phyloP scores from a whole-genome alignment of 345 rosid genomes.

The Citrus maxima region DNA sequence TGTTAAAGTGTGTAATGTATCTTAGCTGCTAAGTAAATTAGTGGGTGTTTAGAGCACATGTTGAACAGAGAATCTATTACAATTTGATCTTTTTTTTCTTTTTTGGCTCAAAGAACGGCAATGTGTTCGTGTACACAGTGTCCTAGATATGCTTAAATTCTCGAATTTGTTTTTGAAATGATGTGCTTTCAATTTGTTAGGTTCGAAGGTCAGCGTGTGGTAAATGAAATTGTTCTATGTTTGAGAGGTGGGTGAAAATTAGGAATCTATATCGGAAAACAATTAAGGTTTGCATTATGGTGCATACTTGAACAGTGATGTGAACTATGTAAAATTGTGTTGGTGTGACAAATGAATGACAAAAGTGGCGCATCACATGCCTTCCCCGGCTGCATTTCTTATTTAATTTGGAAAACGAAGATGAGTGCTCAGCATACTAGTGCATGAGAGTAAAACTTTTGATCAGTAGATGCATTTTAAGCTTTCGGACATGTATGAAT shows the following conservation, averaged over 20 bases:
- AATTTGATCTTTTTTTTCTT: neutral
- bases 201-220: neutral
- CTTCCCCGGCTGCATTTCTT: neutral
- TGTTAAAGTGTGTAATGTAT: neutral
- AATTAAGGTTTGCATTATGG: neutral
- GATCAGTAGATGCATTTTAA: neutral
- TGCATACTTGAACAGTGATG: neutral
- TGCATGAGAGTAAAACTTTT: neutral
- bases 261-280: neutral
- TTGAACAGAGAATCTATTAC: neutral
- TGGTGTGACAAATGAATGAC: neutral
- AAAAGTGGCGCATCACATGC: neutral
- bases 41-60: neutral
- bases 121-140: neutral
- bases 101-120: neutral
- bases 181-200: neutral
- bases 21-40: neutral
- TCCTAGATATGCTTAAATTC: neutral
- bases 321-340: neutral
- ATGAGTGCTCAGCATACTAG: neutral
- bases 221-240: neutral
- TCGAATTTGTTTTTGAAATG: neutral
- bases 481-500: neutral
- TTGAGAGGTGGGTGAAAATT: neutral
- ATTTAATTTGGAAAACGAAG: neutral